Evolutionary conservation across 176 grass and related monocot genomes (phyloP), one percentile per base, ranked within the genome.

Genomic region (Triticum turgidum): DNA sequence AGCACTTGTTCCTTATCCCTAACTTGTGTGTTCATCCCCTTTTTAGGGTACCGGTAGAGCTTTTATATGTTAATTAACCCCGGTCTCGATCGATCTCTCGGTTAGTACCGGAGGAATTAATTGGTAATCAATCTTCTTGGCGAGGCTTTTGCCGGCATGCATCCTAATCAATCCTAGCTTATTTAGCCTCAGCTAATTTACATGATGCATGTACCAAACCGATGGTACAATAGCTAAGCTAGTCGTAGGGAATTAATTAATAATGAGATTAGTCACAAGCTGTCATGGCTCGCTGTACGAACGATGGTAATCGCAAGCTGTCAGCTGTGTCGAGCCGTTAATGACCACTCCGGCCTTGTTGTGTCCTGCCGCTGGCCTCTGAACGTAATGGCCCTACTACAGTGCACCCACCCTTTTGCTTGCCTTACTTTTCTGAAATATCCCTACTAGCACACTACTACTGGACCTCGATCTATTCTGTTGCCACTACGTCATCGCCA

Each of bases 221-320:
- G 13, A 51, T 13, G 13, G 47, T 51, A 6, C 35, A 5, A 41
- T 65, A 30, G 29, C 64, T 33, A 33, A 30, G 1, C 51, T 33
- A 33, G 29, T 33, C 37, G 11, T 12, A 21, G 5, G 42, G 42
- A 10, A 42, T 42, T 42, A 45, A 17, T 49, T 74, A 74, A 74
- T 51, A 24, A 22, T 45, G 4, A 7, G 14, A 10, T 49, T 49
- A 49, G 45, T 13, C 12, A 4, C 45, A 49, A 12, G 45, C 45
- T 47, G 11, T 82, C 78, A 87, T n/a, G 44, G 45, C 18, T 76
- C 67, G 51, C 1, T 54, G 51, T 87, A 87, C 86, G 86, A 87
- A 17, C 62, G 70, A 82, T 83, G 72, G 22, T 83, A 84, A 79
- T 79, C 21, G 54, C 22, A 25, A 12, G 25, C 10, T 73, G 89